These are phyloP conservation scores for Mycocentrospora acerina DNA, from an alignment of 2,329 filamentous ascomycete genomes.

Conservation along the genomic window DNA sequence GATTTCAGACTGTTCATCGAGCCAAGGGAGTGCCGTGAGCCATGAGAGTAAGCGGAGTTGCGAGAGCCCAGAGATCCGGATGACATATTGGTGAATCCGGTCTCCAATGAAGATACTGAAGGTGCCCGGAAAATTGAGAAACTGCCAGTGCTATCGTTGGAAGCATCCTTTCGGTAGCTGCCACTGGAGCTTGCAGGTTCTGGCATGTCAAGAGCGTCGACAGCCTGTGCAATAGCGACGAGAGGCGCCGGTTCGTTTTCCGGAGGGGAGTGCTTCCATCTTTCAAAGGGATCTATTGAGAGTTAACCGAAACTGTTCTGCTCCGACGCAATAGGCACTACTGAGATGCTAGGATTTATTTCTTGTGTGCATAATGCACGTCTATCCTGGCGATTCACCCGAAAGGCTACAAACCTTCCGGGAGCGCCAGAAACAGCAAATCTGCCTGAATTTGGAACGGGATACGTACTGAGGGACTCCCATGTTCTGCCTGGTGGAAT, in stretches of 20 bases:
- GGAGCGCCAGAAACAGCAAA: constrained; percentile 12
- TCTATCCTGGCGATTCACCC: constrained; percentile 8
- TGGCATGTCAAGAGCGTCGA: constrained; percentile 45
- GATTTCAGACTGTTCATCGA: constrained; percentile 56
- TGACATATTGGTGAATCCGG: constrained; percentile 52
- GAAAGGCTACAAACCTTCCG: constrained; percentile 28
- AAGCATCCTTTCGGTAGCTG: constrained; percentile 51
- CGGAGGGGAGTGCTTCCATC: constrained; percentile 69
- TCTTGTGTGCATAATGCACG: background rate
- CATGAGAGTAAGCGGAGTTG: constrained; percentile 59
- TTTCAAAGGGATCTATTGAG: constrained; percentile 60
- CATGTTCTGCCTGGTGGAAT: constrained; percentile 67
- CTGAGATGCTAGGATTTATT: constrained; percentile 3
- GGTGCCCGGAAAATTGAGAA: constrained; percentile 55
- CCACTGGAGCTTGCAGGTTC: constrained; percentile 38
- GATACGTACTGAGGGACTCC: constrained; percentile 43
- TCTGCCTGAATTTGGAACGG: constrained; percentile 12
- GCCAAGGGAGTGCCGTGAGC: constrained; percentile 58
- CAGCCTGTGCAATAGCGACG: constrained; percentile 64
- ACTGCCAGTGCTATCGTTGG: constrained; percentile 49
- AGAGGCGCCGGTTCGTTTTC: constrained; percentile 68
- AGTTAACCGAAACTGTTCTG: constrained; percentile 48
- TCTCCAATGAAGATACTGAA: constrained; percentile 57
- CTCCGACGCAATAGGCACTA: constrained; percentile 14
- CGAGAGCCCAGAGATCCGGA: constrained; percentile 57